Percentiles rank a stretch among this genome's conserved stretches.
Conservation (phyloP, 2,329 filamentous ascomycete genomes). For the Cladobotryum mycophilum region DNA sequence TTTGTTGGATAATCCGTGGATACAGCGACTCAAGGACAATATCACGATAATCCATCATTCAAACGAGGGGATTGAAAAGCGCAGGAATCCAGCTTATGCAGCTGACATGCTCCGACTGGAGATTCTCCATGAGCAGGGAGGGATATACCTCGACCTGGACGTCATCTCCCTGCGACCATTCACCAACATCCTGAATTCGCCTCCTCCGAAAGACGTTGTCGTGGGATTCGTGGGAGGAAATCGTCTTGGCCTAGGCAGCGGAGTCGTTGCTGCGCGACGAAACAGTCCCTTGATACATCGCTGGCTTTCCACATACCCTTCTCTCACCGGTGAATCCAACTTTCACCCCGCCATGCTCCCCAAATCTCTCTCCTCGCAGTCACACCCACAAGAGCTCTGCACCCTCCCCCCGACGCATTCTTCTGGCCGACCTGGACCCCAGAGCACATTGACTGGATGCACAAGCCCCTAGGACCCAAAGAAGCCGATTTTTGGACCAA, state of each 20-base stretch:
- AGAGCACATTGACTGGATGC: constrained; percentile 15
- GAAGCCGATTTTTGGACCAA: constrained; percentile 7
- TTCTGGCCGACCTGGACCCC: constrained; percentile 16
- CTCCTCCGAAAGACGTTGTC: constrained; percentile 8
- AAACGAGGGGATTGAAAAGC: not conserved
- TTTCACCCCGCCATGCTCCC: constrained; percentile 11
- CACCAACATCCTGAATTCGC: constrained; percentile 4
- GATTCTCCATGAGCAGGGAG: constrained; percentile 12
- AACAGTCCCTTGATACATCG: constrained; percentile 13
- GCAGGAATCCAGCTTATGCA: constrained; percentile 1
- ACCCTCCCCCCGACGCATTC: constrained; percentile 13
- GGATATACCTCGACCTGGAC: constrained; percentile 13
- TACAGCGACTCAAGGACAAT: constrained; percentile 6
- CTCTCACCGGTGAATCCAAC: constrained; percentile 4
- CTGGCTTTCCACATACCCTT: constrained; percentile 11
- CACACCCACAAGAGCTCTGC: constrained; percentile 9
- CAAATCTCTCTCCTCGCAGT: constrained; percentile 1
- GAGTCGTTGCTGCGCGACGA: constrained; percentile 12
- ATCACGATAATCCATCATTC: constrained; percentile 9
- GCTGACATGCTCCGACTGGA: constrained; percentile 11
- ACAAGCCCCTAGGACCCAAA: constrained; percentile 6
- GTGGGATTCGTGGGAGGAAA: constrained; percentile 14
- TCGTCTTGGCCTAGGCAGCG: constrained; percentile 12
- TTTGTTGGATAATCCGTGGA: constrained; percentile 10
- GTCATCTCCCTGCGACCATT: constrained; percentile 12